These are phyloP conservation scores for Angomonas desouzai DNA, from an alignment of 208 protist genomes.

Conservation along the genomic window DNA sequence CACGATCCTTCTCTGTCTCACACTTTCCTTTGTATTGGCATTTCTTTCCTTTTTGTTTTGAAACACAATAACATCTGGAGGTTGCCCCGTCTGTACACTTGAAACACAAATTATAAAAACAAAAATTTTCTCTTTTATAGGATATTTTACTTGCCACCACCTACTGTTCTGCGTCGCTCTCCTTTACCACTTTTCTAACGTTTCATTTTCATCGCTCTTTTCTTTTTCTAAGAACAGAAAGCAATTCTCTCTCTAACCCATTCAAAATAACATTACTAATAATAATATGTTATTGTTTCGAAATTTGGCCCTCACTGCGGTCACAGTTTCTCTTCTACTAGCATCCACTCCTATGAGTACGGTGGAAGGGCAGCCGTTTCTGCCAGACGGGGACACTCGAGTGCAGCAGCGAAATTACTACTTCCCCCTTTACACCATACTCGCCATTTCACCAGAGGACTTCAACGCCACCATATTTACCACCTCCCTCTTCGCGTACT, in stretches of 20 bases:
- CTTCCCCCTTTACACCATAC: background rate
- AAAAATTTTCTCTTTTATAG: too few relatives aligned
- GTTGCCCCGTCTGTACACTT: too few relatives aligned
- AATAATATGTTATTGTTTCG: background rate
- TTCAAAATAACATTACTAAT: background rate
- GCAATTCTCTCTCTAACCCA: too few relatives aligned
- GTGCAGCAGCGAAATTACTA: background rate
- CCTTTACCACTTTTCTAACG: too few relatives aligned
- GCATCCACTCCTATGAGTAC: background rate
- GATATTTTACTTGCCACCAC: too few relatives aligned
- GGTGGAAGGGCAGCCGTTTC: background rate
- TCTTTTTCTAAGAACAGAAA: too few relatives aligned
- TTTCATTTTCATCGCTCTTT: background rate
- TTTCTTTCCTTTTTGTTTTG: slow-evolving; percentile 1
- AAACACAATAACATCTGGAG: too few relatives aligned
- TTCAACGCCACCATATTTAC: background rate
- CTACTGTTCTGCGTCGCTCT: too few relatives aligned
- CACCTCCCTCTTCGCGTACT: slow-evolving; percentile 3
- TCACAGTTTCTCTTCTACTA: background rate
- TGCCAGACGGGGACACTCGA: background rate
- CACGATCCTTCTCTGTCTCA: background rate
- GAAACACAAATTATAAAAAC: too few relatives aligned
- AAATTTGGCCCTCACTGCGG: background rate
- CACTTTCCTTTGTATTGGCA: background rate
- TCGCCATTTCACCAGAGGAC: background rate